Conservation (phyloP, 2,329 filamentous ascomycete species). For the Xylaria arbuscula region DNA sequence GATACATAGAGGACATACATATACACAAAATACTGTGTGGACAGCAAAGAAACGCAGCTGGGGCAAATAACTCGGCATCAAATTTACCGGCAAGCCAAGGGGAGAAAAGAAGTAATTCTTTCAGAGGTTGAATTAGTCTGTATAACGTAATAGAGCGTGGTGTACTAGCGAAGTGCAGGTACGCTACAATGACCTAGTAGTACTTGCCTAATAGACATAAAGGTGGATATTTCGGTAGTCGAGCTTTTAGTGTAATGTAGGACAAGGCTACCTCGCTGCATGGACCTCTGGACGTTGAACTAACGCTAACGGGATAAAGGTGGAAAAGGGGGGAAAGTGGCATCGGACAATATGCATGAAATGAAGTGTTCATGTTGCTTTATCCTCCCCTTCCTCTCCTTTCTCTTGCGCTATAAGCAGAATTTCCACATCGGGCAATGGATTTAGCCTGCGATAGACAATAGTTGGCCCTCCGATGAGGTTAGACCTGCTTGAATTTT, state of each 20-base stretch:
- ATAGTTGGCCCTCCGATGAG: constrained; percentile 26
- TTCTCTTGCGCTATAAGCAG: constrained; percentile 31
- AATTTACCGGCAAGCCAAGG: not conserved
- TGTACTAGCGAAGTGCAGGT: not conserved
- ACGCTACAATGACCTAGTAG: not conserved
- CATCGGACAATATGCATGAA: constrained; percentile 29
- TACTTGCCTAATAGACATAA: constrained; percentile 15
- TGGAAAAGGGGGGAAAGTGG: constrained; percentile 29
- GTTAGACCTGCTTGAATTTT: constrained; percentile 33
- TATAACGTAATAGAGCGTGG: not conserved
- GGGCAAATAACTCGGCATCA: constrained; percentile 19
- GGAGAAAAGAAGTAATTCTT: constrained; percentile 1
- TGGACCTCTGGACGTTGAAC: constrained; percentile 21
- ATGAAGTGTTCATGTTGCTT: constrained; percentile 22
- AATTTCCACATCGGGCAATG: constrained; percentile 32
- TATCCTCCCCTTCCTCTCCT: constrained; percentile 8
- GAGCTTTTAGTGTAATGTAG: constrained; percentile 17
- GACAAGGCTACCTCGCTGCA: constrained; percentile 33
- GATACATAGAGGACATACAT: not conserved
- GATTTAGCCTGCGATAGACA: constrained; percentile 28
- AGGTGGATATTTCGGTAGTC: constrained; percentile 39
- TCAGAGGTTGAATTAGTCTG: constrained; percentile 2
- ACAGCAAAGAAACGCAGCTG: constrained; percentile 9
- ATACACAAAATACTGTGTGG: not conserved
- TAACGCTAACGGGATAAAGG: constrained; percentile 24